Percentiles rank a stretch among this genome's conserved stretches.
phyloP scores from a whole-genome alignment of 2,329 filamentous ascomycete genomes.

The Dactylonectria estremocensis region DNA sequence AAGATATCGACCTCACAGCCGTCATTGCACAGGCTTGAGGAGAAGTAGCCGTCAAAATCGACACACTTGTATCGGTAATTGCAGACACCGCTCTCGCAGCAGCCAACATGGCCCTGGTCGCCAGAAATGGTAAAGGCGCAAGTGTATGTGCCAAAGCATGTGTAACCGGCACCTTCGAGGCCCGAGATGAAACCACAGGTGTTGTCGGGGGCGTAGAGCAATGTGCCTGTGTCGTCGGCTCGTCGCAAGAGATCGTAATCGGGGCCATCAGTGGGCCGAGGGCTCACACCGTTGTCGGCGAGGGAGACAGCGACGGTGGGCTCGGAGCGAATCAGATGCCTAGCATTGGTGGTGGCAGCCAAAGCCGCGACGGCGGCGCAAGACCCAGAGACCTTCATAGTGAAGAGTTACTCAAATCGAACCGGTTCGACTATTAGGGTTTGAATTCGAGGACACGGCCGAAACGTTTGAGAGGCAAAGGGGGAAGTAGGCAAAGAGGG shows the following conservation, averaged over 20 bases:
- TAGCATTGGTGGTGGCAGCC: conserved; percentile 53
- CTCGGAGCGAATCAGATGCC: conserved; percentile 46
- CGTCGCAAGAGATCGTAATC: conserved; percentile 51
- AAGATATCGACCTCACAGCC: conserved; percentile 58
- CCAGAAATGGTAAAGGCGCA: conserved; percentile 60
- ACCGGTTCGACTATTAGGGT: background rate
- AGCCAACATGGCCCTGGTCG: conserved; percentile 58
- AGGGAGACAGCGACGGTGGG: conserved; percentile 54
- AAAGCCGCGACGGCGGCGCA: conserved; percentile 46
- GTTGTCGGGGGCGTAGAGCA: conserved; percentile 64
- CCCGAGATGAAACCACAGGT: conserved; percentile 66
- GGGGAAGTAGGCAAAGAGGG: conserved; percentile 11
- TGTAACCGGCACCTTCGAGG: conserved; percentile 56
- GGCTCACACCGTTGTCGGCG: conserved; percentile 54
- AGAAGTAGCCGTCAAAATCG: conserved; percentile 54
- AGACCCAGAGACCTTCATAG: conserved; percentile 43
- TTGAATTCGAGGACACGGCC: conserved; percentile 6
- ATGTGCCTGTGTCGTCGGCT: conserved; percentile 51
- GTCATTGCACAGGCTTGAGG: conserved; percentile 56
- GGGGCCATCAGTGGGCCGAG: conserved; percentile 60
- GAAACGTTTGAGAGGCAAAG: conserved; percentile 21
- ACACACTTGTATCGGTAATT: conserved; percentile 56
- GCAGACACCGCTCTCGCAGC: conserved; percentile 57
- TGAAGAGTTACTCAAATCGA: conserved; percentile 15
- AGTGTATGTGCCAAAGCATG: conserved; percentile 53